phyloP scores from a whole-genome alignment of 75 land plant species.

The Picea glauca region DNA sequence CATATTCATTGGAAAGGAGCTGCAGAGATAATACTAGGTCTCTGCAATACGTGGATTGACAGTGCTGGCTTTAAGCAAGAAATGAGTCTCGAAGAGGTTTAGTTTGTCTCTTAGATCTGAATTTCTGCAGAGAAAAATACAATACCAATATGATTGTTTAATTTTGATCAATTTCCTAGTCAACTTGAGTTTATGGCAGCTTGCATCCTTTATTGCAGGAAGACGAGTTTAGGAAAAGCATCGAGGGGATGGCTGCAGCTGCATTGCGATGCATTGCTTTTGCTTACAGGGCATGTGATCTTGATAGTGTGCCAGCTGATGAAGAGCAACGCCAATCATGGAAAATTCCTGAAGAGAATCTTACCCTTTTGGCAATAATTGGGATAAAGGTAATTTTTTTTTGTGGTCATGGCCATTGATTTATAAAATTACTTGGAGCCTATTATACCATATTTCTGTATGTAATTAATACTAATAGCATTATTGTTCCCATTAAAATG shows the following conservation, averaged over 20 bases:
- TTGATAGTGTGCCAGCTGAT: slow-evolving; percentile 39
- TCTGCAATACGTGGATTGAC: slow-evolving; percentile 48
- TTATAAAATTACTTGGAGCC: neutral
- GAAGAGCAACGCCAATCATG: slow-evolving; percentile 48
- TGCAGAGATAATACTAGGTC: slow-evolving; percentile 45
- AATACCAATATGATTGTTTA: neutral
- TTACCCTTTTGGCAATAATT: slow-evolving; percentile 65
- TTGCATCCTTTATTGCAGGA: slow-evolving; percentile 20
- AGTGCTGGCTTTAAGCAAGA: slow-evolving; percentile 38
- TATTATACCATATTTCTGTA: neutral
- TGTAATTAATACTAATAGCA: no score
- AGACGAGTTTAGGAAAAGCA: slow-evolving; percentile 30
- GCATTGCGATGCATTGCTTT: slow-evolving; percentile 88
- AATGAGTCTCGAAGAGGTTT: slow-evolving; percentile 42
- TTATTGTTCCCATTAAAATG: no score
- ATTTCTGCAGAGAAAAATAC: neutral
- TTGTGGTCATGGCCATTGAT: slow-evolving; percentile 19
- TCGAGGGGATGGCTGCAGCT: slow-evolving; percentile 79
- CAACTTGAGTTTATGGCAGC: neutral
- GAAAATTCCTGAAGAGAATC: slow-evolving; percentile 65
- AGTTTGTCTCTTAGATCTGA: neutral
- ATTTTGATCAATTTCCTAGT: neutral
- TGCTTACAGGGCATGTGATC: slow-evolving; percentile 51
- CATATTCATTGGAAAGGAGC: slow-evolving; percentile 73
- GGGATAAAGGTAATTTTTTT: slow-evolving; percentile 70